A percentile compares a stretch with the other conserved stretches of the same genome.
Conservation (phyloP, 306 rosid genomes). For the Amphicarpaea edgeworthii region DNA sequence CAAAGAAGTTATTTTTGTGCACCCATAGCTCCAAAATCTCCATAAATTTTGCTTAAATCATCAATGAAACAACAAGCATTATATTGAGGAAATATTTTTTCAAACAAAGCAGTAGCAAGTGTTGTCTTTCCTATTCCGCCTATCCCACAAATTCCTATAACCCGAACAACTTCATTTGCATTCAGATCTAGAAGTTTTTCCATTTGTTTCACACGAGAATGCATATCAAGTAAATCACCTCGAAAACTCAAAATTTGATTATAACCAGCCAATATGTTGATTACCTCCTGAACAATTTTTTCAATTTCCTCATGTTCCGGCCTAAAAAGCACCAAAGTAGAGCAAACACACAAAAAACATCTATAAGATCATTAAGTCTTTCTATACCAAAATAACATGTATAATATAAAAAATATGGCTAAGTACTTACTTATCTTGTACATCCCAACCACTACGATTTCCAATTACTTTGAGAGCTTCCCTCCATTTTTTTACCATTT, state of each 20-base stretch:
- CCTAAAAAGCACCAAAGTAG: background rate
- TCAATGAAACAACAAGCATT: too few species aligned
- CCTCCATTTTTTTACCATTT: conserved; percentile 4
- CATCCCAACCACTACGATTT: too few species aligned
- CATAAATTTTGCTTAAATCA: too few species aligned
- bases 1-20: too few species aligned
- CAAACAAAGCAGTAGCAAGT: too few species aligned
- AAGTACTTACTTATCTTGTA: too few species aligned
- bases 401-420: background rate
- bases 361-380: too few species aligned
- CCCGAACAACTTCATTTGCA: background rate
- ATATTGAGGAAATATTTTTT: too few species aligned
- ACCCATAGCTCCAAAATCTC: too few species aligned
- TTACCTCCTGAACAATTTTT: background rate
- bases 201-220: conserved; percentile 13
- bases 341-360: background rate
- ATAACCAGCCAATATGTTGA: background rate
- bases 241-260: conserved; percentile 10
- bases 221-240: conserved; percentile 26
- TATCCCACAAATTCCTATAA: conserved; percentile 38
- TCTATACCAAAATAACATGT: background rate
- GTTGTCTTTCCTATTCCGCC: background rate
- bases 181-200: background rate
- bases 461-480: background rate
- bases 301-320: background rate